Evolutionary conservation across 2,329 filamentous ascomycete genomes (phyloP).

Genomic region (Penicillium decumbens): DNA sequence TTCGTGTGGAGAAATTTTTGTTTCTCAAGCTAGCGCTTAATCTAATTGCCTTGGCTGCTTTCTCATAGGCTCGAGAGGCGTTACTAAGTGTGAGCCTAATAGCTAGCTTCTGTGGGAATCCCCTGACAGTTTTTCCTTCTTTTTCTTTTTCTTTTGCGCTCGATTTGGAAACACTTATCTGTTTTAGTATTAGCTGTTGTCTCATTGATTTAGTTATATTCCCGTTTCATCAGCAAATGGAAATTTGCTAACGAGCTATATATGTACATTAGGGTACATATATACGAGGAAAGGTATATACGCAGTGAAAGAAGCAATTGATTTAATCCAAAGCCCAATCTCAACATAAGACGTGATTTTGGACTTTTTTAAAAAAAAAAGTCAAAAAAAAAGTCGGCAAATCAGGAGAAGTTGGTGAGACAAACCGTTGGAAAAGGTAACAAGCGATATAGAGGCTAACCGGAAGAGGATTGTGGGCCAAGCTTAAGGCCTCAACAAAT

Average conservation of each 20-base stretch:
- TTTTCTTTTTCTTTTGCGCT: neutral
- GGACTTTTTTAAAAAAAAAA: neutral
- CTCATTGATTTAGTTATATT: neutral
- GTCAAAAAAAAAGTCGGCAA: neutral
- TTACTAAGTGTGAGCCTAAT: conserved; percentile 13
- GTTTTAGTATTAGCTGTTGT: neutral
- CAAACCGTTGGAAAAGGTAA: neutral
- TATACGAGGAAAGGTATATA: too few species aligned
- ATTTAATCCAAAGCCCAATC: neutral
- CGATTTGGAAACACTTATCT: neutral
- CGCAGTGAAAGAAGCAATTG: neutral
- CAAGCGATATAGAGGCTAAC: conserved; percentile 12
- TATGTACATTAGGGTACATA: neutral
- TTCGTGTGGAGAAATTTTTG: conserved; percentile 9
- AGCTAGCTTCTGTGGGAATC: conserved; percentile 5
- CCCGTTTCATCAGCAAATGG: neutral
- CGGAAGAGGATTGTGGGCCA: conserved; percentile 6
- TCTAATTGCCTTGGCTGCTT: conserved; percentile 2
- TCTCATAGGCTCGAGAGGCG: conserved; percentile 4
- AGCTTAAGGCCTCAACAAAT: conserved; percentile 9
- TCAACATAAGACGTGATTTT: neutral
- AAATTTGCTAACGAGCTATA: neutral
- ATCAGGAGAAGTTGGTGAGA: conserved; percentile 8
- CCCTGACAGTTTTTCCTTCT: conserved; percentile 5
- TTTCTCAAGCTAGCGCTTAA: conserved; percentile 7